Conservation (phyloP, 306 rosid genomes). For the Castanea sativa region DNA sequence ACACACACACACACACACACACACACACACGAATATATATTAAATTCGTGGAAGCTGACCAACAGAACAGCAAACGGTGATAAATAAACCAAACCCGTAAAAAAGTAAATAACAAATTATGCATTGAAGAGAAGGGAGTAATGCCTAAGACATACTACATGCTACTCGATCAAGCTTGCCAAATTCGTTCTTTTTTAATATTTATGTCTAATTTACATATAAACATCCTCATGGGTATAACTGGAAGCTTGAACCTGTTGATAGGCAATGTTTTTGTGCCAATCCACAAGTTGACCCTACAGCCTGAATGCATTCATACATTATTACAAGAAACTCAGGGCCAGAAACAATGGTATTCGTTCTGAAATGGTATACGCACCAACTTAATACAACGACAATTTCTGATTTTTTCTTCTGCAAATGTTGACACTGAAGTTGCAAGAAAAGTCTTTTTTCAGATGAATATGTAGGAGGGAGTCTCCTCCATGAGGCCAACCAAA, state of each 20-base stretch:
- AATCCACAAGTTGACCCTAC: not conserved
- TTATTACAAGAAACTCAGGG: not conserved
- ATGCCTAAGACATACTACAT: not conserved
- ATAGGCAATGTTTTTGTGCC: not conserved
- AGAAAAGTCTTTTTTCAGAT: not conserved
- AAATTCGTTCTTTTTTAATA: not conserved
- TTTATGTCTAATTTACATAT: not conserved
- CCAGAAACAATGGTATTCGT: not conserved
- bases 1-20: no score
- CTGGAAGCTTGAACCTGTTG: not conserved
- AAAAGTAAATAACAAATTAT: not conserved
- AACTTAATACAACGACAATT: not conserved
- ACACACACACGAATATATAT: no score
- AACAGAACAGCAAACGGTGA: no score
- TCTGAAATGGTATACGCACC: not conserved
- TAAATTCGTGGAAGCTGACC: no score
- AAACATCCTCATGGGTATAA: not conserved
- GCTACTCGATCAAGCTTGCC: not conserved
- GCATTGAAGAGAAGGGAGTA: not conserved
- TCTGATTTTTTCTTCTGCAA: constrained; percentile 10
- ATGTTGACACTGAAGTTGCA: constrained; percentile 7
- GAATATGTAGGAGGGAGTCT: not conserved
- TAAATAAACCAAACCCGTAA: not conserved
- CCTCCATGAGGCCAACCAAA: constrained; percentile 12
- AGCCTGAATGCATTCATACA: not conserved